Percentiles rank a stretch among this genome's conserved stretches.
Evolutionary conservation across 441 rosid species (phyloP).

Genomic region (Erodium moschatum): DNA sequence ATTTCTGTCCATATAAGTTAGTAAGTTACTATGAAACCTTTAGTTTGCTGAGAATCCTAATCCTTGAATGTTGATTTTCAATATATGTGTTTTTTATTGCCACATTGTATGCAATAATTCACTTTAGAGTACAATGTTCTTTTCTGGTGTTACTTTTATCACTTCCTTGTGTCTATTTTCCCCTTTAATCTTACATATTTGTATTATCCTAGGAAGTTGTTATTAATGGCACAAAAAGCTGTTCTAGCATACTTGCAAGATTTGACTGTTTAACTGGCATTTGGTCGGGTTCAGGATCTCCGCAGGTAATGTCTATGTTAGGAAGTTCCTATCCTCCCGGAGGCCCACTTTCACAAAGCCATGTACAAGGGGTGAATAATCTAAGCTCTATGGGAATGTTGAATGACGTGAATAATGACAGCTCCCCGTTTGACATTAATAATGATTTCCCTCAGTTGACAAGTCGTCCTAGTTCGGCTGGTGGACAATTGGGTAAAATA

Average conservation of each 20-base stretch:
- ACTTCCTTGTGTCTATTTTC: not conserved
- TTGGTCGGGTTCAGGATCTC: conserved; percentile 60
- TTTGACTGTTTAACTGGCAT: not conserved
- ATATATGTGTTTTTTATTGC: not conserved
- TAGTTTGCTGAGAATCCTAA: not conserved
- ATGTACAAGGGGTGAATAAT: conserved; percentile 73
- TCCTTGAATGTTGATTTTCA: not conserved
- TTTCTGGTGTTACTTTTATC: not conserved
- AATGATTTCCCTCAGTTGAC: conserved; percentile 88
- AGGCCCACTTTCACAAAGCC: conserved; percentile 81
- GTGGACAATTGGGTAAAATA: conserved; percentile 75
- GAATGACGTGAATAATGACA: conserved; percentile 69
- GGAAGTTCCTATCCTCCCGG: conserved; percentile 67
- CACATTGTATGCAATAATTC: not conserved
- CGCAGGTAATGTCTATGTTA: conserved; percentile 79
- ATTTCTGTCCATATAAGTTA: conserved; percentile 6
- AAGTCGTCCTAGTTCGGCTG: conserved; percentile 87
- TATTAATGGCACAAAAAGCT: not conserved
- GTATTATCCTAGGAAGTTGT: not conserved
- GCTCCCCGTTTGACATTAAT: conserved; percentile 80
- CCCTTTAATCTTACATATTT: not conserved
- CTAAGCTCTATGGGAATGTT: conserved; percentile 83
- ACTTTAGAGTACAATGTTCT: not conserved
- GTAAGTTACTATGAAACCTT: not conserved
- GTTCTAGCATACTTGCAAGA: not conserved